phyloP scores from a whole-genome alignment of 2,329 filamentous ascomycete species.

The Incumbomyces delicatus region DNA sequence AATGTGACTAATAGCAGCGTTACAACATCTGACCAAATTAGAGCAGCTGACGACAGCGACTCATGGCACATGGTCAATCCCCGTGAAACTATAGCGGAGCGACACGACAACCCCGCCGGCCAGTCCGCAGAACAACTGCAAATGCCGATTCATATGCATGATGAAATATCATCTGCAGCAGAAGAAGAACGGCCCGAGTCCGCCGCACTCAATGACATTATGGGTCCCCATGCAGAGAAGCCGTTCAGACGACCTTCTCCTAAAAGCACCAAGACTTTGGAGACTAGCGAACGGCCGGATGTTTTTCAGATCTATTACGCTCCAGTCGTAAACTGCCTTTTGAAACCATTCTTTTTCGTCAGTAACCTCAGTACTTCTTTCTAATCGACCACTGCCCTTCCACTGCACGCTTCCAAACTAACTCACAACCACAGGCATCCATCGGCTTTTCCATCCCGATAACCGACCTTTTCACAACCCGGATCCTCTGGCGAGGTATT shows the following conservation, averaged over 20 bases:
- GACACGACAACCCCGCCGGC: no score
- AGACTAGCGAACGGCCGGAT: constrained; percentile 17
- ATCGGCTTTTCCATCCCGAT: constrained; percentile 75
- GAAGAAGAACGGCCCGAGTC: no score
- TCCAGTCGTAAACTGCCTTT: constrained; percentile 39
- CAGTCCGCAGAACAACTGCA: no score
- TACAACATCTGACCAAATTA: no score
- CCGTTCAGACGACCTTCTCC: neutral
- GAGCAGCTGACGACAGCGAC: no score
- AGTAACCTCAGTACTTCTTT: constrained; percentile 26
- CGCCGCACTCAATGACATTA: no score
- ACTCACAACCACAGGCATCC: constrained; percentile 29
- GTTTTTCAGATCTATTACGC: constrained; percentile 41
- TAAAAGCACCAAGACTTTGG: neutral
- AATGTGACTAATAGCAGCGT: no score
- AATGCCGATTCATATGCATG: no score
- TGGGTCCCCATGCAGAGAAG: neutral
- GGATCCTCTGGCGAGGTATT: constrained; percentile 61
- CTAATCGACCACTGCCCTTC: neutral
- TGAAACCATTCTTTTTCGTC: constrained; percentile 65
- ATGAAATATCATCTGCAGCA: no score
- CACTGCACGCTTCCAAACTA: neutral
- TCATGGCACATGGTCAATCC: no score
- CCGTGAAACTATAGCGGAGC: no score
- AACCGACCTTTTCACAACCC: constrained; percentile 53